phyloP scores from a whole-genome alignment of 352 stramenopile species.

The Pilasporangium apinafurcum region DNA sequence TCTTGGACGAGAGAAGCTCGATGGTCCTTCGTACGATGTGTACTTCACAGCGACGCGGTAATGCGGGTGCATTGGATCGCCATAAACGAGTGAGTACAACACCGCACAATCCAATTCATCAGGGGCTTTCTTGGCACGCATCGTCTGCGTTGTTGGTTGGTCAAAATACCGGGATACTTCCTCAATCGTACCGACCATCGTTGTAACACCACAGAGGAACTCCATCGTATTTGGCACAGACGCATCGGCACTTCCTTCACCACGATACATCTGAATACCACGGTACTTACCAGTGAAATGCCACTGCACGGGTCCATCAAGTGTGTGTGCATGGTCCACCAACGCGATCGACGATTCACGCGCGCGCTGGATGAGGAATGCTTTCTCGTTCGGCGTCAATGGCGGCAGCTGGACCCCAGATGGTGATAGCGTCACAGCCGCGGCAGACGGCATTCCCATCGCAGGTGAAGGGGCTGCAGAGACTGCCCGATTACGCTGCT shows the following conservation, averaged over 20 bases:
- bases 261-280: slow-evolving; percentile 79
- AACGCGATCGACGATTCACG: slow-evolving; percentile 63
- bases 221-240: slow-evolving; percentile 28
- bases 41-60: slow-evolving; percentile 72
- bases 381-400: slow-evolving; percentile 29
- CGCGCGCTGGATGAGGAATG: slow-evolving; percentile 62
- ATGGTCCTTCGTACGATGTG: slow-evolving; percentile 48
- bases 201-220: slow-evolving; percentile 69
- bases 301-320: slow-evolving; percentile 68
- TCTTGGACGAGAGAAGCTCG: slow-evolving; percentile 43
- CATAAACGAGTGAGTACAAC: slow-evolving; percentile 49
- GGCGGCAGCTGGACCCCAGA: slow-evolving; percentile 12
- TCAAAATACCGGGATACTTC: slow-evolving; percentile 67
- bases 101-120: slow-evolving; percentile 64
- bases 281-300: slow-evolving; percentile 69
- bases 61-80: slow-evolving; percentile 39
- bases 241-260: slow-evolving; percentile 44
- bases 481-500: too few relatives aligned
- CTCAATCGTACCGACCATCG: slow-evolving; percentile 63
- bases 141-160: slow-evolving; percentile 48
- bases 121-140: slow-evolving; percentile 51
- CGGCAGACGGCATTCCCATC: background rate
- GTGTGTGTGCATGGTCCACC: slow-evolving; percentile 65
- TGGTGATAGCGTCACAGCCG: background rate
- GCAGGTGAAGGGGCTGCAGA: too few relatives aligned